Percentiles rank a stretch among this genome's conserved stretches.
Conservation (phyloP, 768 basidiomycete species). For the Collybiopsis luxurians region DNA sequence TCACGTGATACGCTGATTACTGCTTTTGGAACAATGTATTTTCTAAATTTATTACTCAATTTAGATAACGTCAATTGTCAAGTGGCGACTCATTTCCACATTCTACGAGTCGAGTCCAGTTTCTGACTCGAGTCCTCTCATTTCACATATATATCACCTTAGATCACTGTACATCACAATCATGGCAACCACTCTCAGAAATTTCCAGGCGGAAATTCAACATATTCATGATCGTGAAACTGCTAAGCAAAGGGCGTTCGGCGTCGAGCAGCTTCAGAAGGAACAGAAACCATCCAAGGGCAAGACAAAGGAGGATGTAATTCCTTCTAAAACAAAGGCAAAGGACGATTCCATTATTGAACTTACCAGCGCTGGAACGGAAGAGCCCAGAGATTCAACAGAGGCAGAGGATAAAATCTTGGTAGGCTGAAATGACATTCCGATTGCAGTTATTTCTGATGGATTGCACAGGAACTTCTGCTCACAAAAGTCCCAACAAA, state of each 20-base stretch:
- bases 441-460: constrained; percentile 1
- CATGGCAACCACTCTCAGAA: constrained; percentile 52
- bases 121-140: constrained; percentile 2
- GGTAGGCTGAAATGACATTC: constrained; percentile 30
- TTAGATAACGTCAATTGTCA: too few relatives aligned
- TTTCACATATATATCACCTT: not conserved
- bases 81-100: not conserved
- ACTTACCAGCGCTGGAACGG: constrained; percentile 10
- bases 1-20: not conserved
- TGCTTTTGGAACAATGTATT: not conserved
- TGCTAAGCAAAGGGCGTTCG: constrained; percentile 53
- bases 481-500: constrained; percentile 39
- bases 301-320: constrained; percentile 30
- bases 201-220: constrained; percentile 76
- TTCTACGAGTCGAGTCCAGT: not conserved
- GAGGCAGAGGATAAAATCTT: constrained; percentile 57
- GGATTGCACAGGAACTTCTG: constrained; percentile 38
- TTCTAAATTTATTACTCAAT: too few relatives aligned
- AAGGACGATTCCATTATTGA: constrained; percentile 28
- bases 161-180: constrained; percentile 1
- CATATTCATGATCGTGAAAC: constrained; percentile 70
- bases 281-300: constrained; percentile 25
- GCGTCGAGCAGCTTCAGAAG: constrained; percentile 14
- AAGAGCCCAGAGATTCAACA: constrained; percentile 11
- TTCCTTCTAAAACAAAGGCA: constrained; percentile 36